Percentiles rank a stretch among this genome's conserved stretches.
Evolutionary conservation across 495 filamentous ascomycete genomes (phyloP).

Genomic region (Clavariopsis aquatica): DNA sequence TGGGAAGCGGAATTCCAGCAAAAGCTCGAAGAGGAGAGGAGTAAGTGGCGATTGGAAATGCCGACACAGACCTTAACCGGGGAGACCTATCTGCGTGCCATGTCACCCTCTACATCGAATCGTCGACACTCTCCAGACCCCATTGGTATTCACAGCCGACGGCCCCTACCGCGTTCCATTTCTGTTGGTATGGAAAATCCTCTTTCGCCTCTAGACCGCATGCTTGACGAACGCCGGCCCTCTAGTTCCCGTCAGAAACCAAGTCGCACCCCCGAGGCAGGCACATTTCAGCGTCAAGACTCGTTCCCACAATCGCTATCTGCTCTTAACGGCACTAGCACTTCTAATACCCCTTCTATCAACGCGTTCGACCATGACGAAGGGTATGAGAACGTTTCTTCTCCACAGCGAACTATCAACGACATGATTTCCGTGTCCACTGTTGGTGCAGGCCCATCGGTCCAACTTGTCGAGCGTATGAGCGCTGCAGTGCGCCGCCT

Average conservation of each 20-base stretch:
- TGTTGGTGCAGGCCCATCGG: slow-evolving; percentile 83
- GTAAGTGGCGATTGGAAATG: slow-evolving; percentile 69
- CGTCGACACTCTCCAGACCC: slow-evolving; percentile 36
- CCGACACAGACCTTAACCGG: slow-evolving; percentile 4
- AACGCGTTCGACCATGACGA: slow-evolving; percentile 65
- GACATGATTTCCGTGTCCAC: slow-evolving; percentile 90
- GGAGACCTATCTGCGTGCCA: slow-evolving; percentile 28
- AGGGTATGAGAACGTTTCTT: slow-evolving; percentile 63
- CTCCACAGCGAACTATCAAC: slow-evolving; percentile 73
- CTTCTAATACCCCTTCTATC: slow-evolving; percentile 56
- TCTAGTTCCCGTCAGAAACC: slow-evolving; percentile 54
- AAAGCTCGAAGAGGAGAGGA: slow-evolving; percentile 69
- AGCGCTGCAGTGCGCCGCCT: slow-evolving; percentile 85
- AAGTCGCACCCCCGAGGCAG: slow-evolving; percentile 38
- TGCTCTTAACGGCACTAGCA: slow-evolving; percentile 33
- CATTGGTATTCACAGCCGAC: slow-evolving; percentile 31
- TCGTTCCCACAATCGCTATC: slow-evolving; percentile 37
- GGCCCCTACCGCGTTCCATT: slow-evolving; percentile 29
- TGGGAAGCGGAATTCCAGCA: slow-evolving; percentile 63
- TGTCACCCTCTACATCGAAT: slow-evolving; percentile 36
- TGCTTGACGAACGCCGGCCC: slow-evolving; percentile 39
- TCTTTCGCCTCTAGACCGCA: slow-evolving; percentile 34
- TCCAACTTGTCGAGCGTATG: slow-evolving; percentile 97
- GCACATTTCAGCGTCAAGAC: slow-evolving; percentile 43
- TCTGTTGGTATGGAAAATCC: slow-evolving; percentile 34